These are phyloP conservation scores for Linum trigynum DNA, from an alignment of 345 rosid species.

Conservation along the genomic window DNA sequence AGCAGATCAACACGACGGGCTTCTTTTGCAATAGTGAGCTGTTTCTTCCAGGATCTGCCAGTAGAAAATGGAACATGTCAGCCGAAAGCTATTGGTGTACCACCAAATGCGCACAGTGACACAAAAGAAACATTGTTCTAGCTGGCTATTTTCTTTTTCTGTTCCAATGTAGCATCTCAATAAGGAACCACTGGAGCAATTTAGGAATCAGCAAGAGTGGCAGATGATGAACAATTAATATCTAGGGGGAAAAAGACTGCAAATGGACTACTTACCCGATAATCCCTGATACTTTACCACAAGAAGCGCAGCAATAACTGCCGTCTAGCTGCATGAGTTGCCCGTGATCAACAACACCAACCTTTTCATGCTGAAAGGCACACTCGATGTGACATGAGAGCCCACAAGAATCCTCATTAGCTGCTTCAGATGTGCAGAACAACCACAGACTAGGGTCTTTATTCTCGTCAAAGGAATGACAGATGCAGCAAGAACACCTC, in stretches of 20 bases:
- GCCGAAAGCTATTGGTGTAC: too few species aligned
- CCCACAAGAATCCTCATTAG: constrained; percentile 66
- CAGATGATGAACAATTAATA: neutral
- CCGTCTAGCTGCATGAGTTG: constrained; percentile 82
- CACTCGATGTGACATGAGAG: constrained; percentile 90
- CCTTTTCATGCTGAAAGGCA: constrained; percentile 72
- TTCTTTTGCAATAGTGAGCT: constrained; percentile 68
- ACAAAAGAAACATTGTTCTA: too few species aligned
- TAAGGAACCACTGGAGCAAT: too few species aligned
- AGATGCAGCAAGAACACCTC: constrained; percentile 95
- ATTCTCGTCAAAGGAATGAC: constrained; percentile 85
- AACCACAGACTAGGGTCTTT: constrained; percentile 81
- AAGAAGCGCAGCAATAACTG: constrained; percentile 85
- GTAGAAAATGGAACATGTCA: constrained; percentile 9
- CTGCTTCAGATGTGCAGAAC: constrained; percentile 52
- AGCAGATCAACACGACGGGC: constrained; percentile 86
- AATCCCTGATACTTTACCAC: constrained; percentile 93
- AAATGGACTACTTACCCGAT: constrained; percentile 49
- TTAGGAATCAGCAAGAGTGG: neutral
- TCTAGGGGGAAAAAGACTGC: too few species aligned
- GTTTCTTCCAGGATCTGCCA: constrained; percentile 87
- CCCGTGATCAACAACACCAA: constrained; percentile 74
- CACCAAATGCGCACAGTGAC: too few species aligned
- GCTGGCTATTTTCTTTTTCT: too few species aligned
- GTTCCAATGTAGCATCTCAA: too few species aligned